These are phyloP conservation scores for Arctostaphylos glauca DNA, from an alignment of 148 eudicot genomes.

Conservation along the genomic window DNA sequence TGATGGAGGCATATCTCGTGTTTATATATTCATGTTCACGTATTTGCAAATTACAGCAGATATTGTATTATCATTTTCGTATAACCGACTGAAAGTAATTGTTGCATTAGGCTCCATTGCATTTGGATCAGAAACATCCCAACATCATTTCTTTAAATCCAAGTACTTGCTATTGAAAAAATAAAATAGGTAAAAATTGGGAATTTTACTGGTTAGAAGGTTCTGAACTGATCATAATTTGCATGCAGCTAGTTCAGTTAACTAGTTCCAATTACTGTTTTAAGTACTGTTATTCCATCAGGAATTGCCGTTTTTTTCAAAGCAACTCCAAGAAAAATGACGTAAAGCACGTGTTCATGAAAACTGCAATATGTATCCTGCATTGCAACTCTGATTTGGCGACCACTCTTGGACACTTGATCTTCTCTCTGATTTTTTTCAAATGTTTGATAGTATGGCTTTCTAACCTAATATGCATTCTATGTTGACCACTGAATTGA, in stretches of 20 bases:
- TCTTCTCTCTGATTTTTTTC: neutral
- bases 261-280: too few species aligned
- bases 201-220: neutral
- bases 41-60: neutral
- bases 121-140: neutral
- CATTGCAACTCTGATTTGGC: neutral
- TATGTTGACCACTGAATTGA: neutral
- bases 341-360: neutral
- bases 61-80: neutral
- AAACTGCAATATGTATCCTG: neutral
- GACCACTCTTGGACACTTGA: neutral
- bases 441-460: neutral
- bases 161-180: neutral
- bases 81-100: neutral
- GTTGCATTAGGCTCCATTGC: neutral
- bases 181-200: neutral
- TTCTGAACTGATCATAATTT: neutral
- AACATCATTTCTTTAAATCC: neutral
- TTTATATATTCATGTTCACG: neutral
- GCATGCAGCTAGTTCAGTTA: too few species aligned
- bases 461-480: neutral
- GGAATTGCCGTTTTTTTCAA: neutral
- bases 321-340: neutral
- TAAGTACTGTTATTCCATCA: neutral
- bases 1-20: neutral